Conservation (phyloP, 2,329 filamentous ascomycete genomes). For the Polychaeton citri region DNA sequence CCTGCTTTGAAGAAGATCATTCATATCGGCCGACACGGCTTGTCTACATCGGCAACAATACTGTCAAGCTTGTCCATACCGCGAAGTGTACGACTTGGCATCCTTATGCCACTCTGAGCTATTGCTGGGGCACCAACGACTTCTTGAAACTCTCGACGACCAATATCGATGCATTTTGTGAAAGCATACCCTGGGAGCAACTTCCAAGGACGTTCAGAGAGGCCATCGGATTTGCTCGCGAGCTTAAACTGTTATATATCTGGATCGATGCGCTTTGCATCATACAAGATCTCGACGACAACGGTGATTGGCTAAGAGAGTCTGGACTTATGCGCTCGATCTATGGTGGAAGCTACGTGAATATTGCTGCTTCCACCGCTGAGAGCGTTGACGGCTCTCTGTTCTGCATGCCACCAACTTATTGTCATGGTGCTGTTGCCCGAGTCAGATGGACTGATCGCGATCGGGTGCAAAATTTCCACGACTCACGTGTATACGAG, state of each 20-base stretch:
- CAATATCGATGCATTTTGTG: background rate
- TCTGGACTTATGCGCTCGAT: slow-evolving; percentile 14
- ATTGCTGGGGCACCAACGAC: slow-evolving; percentile 1
- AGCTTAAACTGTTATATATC: slow-evolving; percentile 4
- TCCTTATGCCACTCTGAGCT: slow-evolving; percentile 1
- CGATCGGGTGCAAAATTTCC: too few species aligned
- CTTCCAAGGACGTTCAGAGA: slow-evolving; percentile 4
- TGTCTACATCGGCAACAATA: background rate
- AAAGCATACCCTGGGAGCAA: background rate
- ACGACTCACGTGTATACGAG: too few species aligned
- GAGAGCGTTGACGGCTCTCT: too few species aligned
- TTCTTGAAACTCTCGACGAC: background rate
- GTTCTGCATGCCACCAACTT: too few species aligned
- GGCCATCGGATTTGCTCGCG: slow-evolving; percentile 1
- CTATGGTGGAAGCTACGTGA: slow-evolving; percentile 18
- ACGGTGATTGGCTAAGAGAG: slow-evolving; percentile 4
- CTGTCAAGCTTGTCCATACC: background rate
- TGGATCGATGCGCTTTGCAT: slow-evolving; percentile 11
- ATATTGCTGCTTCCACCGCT: too few species aligned
- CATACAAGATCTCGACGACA: slow-evolving; percentile 8
- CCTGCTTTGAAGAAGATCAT: background rate
- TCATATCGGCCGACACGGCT: background rate
- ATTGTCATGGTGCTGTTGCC: too few species aligned
- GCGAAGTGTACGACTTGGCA: too few species aligned
- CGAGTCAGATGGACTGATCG: too few species aligned